Base-by-base conservation (phyloP, 2,329 filamentous ascomycete genomes). In the Didymella pomorum region DNA sequence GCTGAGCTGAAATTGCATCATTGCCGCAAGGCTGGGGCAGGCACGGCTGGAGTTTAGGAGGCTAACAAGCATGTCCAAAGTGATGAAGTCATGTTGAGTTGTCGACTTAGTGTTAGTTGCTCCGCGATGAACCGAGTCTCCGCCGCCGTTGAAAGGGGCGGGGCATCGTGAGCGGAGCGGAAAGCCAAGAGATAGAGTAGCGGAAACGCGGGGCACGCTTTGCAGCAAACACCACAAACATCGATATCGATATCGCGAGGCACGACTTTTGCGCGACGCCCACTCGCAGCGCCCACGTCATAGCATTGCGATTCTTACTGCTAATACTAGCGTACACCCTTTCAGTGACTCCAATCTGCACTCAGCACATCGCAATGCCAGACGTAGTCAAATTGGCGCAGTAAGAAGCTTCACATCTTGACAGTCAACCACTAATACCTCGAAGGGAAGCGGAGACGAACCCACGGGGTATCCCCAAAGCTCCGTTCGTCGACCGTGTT, bases 401-500 rank as follows among this genome's bases (percentile, higher is more conserved):
- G 59, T 69, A 54, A 65, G 49, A 44, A 44, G 21, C 31, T 25
- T 31, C 23, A n/a, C 28, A 29, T 23, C 18, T 26, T 14, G 12
- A 12, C 28, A 37, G 5, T 18, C 47, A 33, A 31, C 8, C 8
- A 31, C 52, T 60, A 18, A 60, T 28, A 2, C 3, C 4, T 23
- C 8, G 4, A 48, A 56, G 51, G 47, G 52, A 60, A 29, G 57
- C 77, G 58, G 73, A 85, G 46, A 90, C 89, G 60, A 96, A 96
- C 78, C 89, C 91, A 45, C 85, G 92, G 70, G 92, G 92, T 60
- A 96, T 96, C 60, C 92, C 92, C 23, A 86, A 86, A 71, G 92
- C 92, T 64, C 91, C 91, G 6, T 95, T 95, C 76, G 90, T 95
- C 73, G 91, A 95, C 79, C 91, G 89, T 69, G 91, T 95, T 63